Evolutionary conservation across 2,329 filamentous ascomycete genomes (phyloP), one percentile per base, ranked within the genome.

Genomic region (Grosmannia penicillata): DNA sequence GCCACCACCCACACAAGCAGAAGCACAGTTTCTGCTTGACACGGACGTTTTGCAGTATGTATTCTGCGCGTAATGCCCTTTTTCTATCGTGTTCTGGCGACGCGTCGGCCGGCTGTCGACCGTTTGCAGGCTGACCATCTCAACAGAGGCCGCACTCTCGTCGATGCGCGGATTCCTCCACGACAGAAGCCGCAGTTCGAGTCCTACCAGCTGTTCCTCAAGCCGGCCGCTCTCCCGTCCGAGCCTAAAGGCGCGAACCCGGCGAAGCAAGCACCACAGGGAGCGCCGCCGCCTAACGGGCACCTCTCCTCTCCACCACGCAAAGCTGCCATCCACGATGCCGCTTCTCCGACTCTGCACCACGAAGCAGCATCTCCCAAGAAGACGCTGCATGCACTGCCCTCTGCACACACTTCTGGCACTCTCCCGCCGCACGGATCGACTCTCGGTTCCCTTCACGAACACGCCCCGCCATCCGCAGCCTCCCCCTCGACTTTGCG

Each of bases 1-100:
- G 63, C 65, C 63, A 42, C 60, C 66, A 42, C 56, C 61, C 53
- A 66, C 63, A 40, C 49, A 61, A 15, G 65, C 61, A 48, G 71
- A 77, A 60, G 60, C 57, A 51, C 62, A 66, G 45, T 77, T 75
- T 44, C 56, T 76, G 41, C 62, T 70, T 48, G 65, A 64, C 33
- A 66, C 63, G 47, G 72, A 77, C 51, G 68, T 78, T 41, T 56
- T 70, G 48, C 66, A 72, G 74, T 78, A 71, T 42, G 73, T 70
- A 25, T 18, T 8, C 14, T 11, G 41, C 45, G 38, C 45, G 36
- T n/a, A 39, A 10, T 33, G 38, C 45, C 41, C 42, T 39, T 43
- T 35, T 21, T 43, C 13, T 33, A 39, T 48, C 11, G 6, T 25
- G 19, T 25, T 17, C 10, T 18, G 8, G 4, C 13, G 3, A 13